phyloP scores from a whole-genome alignment of 768 basidiomycete species.

The Termitomyces sp. region DNA sequence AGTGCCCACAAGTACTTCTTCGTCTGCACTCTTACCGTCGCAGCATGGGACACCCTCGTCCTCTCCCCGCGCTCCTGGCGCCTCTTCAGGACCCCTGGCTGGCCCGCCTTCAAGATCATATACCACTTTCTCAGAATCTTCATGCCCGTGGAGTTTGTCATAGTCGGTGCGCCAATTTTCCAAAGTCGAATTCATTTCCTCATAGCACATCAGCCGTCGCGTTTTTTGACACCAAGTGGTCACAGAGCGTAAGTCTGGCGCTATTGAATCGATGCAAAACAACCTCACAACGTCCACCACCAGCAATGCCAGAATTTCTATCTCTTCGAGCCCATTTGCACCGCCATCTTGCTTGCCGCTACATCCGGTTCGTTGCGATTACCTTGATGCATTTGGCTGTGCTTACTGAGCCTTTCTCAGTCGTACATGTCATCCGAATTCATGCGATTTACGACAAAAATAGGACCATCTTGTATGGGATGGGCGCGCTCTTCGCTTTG shows the following conservation, averaged over 20 bases:
- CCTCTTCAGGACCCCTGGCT: slow-evolving; percentile 54
- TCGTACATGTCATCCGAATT: slow-evolving; percentile 71
- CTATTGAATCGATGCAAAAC: too few relatives aligned
- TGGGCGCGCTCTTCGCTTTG: slow-evolving; percentile 55
- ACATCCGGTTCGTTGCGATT: slow-evolving; percentile 41
- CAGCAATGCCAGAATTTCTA: slow-evolving; percentile 66
- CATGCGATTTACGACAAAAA: slow-evolving; percentile 74
- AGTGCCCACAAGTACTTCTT: slow-evolving; percentile 87
- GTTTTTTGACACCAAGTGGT: slow-evolving; percentile 76
- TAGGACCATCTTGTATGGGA: slow-evolving; percentile 42
- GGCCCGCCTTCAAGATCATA: slow-evolving; percentile 74
- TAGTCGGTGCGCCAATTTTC: slow-evolving; percentile 48
- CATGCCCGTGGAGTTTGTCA: slow-evolving; percentile 75
- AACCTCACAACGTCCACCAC: background rate
- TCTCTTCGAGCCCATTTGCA: slow-evolving; percentile 84
- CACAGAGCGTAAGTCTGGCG: slow-evolving; percentile 35
- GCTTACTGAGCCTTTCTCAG: slow-evolving; percentile 20
- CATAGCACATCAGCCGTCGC: slow-evolving; percentile 51
- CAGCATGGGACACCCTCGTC: slow-evolving; percentile 87
- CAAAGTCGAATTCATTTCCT: background rate
- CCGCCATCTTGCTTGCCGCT: slow-evolving; percentile 72
- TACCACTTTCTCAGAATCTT: slow-evolving; percentile 70
- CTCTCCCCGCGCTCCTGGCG: slow-evolving; percentile 76
- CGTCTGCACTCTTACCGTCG: slow-evolving; percentile 85
- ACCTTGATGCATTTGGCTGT: background rate